phyloP scores from a whole-genome alignment of 441 rosid species.

The Populus tomentosa region DNA sequence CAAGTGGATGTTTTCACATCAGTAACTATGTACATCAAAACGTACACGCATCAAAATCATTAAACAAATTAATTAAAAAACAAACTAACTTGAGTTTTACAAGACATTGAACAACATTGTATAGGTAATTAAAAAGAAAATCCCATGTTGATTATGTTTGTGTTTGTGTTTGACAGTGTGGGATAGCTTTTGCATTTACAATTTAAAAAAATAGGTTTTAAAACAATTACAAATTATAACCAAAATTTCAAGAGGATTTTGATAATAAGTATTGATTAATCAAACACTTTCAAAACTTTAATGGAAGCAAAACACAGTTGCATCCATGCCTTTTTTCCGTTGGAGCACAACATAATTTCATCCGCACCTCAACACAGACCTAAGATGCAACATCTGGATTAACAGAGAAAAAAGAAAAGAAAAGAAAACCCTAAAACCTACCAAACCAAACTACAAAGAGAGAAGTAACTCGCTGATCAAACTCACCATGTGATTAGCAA shows the following conservation, averaged over 20 bases:
- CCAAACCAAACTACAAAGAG: background rate
- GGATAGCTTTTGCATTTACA: too few species aligned
- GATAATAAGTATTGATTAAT: too few species aligned
- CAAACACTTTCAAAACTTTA: too few species aligned
- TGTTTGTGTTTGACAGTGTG: too few species aligned
- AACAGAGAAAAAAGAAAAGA: background rate
- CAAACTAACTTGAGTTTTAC: background rate
- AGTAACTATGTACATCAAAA: conserved; percentile 1
- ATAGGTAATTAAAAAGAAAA: background rate
- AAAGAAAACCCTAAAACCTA: background rate
- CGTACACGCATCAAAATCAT: conserved; percentile 21
- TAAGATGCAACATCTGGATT: background rate
- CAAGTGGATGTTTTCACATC: conserved; percentile 4
- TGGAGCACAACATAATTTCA: too few species aligned
- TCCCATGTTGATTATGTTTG: background rate
- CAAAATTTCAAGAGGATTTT: too few species aligned
- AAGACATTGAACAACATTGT: background rate
- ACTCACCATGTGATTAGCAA: background rate
- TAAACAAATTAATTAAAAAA: background rate
- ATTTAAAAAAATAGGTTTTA: too few species aligned
- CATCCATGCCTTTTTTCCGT: too few species aligned
- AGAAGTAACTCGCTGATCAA: background rate
- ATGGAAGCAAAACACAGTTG: too few species aligned
- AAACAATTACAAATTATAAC: too few species aligned
- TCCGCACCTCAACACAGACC: too few species aligned